phyloP scores from a whole-genome alignment of 225 moss, liverwort and hornwort species.

The Physcomitrium patens region DNA sequence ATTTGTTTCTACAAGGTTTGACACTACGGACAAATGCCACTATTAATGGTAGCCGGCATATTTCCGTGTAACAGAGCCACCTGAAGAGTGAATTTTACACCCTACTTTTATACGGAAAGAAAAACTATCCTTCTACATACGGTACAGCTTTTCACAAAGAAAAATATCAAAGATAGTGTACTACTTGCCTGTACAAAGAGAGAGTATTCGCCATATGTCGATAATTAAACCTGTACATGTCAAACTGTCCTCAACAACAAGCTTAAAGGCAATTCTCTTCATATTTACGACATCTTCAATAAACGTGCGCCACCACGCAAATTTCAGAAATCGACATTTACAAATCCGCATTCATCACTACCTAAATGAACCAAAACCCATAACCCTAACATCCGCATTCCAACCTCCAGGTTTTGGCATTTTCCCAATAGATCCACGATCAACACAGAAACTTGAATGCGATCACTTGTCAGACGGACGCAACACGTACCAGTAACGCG shows the following conservation, averaged over 20 bases:
- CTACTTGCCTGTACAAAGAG: slow-evolving; percentile 79
- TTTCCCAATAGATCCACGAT: neutral
- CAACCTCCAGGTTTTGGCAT: neutral
- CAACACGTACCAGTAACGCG: slow-evolving; percentile 62
- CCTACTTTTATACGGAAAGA: neutral
- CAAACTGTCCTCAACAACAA: neutral
- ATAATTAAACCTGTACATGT: slow-evolving; percentile 66
- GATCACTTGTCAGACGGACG: neutral
- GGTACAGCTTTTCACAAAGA: neutral
- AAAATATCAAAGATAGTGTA: slow-evolving; percentile 6
- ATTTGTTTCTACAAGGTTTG: neutral
- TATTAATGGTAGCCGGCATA: neutral
- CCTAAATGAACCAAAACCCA: neutral
- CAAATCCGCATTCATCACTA: neutral
- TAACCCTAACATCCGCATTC: slow-evolving; percentile 9
- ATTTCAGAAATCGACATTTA: neutral
- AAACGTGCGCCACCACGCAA: neutral
- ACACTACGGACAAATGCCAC: slow-evolving; percentile 11
- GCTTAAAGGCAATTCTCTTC: neutral
- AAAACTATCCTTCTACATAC: neutral
- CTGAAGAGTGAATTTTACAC: neutral
- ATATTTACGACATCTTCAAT: neutral
- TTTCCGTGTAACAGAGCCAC: neutral
- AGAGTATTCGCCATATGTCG: slow-evolving; percentile 84
- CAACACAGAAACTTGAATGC: neutral